Percentiles rank a stretch among this genome's conserved stretches.
These are phyloP conservation scores for Cornus suecica DNA, from an alignment of 148 eudicot species.

Conservation along the genomic window DNA sequence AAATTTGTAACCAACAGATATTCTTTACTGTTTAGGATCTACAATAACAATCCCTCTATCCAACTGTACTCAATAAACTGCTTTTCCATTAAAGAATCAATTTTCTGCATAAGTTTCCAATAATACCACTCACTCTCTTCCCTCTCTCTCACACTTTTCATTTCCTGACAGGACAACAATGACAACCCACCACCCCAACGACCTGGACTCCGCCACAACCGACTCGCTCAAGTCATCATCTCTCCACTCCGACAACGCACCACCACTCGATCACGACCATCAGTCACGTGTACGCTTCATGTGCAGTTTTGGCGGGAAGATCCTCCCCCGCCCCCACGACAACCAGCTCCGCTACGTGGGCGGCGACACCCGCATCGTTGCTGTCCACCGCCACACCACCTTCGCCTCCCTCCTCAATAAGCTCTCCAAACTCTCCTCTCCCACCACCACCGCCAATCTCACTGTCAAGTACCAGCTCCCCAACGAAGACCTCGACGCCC, in stretches of 20 bases:
- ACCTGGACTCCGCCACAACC: conserved; percentile 41
- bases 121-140: not conserved
- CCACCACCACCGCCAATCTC: conserved; percentile 30
- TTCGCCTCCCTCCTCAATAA: conserved; percentile 47
- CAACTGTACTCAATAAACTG: not conserved
- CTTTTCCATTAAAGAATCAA: not conserved
- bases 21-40: not conserved
- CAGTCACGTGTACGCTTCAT: conserved; percentile 57
- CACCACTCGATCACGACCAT: conserved; percentile 14
- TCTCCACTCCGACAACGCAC: conserved; percentile 35
- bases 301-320: conserved; percentile 96
- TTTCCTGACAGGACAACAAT: conserved; percentile 16
- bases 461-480: conserved; percentile 87
- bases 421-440: conserved; percentile 53
- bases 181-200: conserved; percentile 23
- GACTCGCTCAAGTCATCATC: conserved; percentile 53
- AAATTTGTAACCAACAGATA: no score
- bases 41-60: not conserved
- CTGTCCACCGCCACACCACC: conserved; percentile 52
- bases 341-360: conserved; percentile 96
- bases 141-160: not conserved
- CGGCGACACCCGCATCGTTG: conserved; percentile 87
- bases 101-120: not conserved
- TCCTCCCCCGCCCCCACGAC: conserved; percentile 89
- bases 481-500: conserved; percentile 82